phyloP scores from a whole-genome alignment of 2,329 filamentous ascomycete species.

The Thelonectria rubi region DNA sequence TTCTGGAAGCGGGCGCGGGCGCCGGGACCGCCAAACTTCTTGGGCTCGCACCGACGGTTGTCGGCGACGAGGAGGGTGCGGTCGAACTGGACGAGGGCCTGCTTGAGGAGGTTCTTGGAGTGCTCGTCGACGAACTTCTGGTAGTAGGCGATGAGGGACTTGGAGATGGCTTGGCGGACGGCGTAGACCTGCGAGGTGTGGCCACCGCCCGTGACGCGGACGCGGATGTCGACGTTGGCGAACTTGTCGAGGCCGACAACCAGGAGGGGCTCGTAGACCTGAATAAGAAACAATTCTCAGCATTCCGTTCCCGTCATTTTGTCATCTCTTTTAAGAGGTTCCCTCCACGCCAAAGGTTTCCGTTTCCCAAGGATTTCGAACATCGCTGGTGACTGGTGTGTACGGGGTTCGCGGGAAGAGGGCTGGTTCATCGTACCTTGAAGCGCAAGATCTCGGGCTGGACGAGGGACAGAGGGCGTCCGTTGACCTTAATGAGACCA shows the following conservation, averaged over 20 bases:
- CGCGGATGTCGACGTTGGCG: constrained; percentile 94
- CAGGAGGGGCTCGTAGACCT: constrained; percentile 98
- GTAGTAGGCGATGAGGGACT: constrained; percentile 84
- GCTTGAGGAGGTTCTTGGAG: constrained; percentile 99
- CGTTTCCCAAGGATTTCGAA: constrained; percentile 22
- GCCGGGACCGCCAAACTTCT: constrained; percentile 96
- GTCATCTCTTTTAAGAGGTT: constrained; percentile 4
- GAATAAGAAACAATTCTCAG: constrained; percentile 35
- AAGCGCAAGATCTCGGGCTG: constrained; percentile 97
- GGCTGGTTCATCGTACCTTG: constrained; percentile 71
- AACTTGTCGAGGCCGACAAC: constrained; percentile 98
- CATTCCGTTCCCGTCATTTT: constrained; percentile 24
- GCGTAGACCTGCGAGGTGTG: constrained; percentile 98
- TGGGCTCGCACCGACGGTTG: constrained; percentile 98
- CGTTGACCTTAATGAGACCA: constrained; percentile 98
- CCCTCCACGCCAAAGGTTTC: neutral
- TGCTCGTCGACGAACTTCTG: constrained; percentile 99
- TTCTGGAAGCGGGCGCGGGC: constrained; percentile 98
- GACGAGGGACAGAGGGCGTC: constrained; percentile 91
- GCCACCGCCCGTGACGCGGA: constrained; percentile 95
- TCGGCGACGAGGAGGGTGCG: constrained; percentile 97
- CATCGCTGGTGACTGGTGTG: constrained; percentile 17
- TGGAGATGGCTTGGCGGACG: constrained; percentile 98
- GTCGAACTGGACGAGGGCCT: constrained; percentile 94
- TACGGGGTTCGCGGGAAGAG: constrained; percentile 12